Evolutionary conservation across 768 basidiomycete species (phyloP).

Genomic region (Tricholoma flavovirens): DNA sequence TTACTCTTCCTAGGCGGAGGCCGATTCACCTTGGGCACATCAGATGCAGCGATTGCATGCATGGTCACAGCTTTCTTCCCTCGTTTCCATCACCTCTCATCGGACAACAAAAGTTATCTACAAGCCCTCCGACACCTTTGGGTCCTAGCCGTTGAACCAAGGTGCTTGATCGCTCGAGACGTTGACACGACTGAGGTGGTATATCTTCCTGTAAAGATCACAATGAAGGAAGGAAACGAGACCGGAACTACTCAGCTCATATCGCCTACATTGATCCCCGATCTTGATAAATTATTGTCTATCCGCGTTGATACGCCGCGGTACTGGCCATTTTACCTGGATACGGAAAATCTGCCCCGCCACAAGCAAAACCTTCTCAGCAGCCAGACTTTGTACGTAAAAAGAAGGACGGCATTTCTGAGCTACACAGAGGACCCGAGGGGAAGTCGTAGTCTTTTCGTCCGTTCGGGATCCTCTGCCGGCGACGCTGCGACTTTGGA

Average conservation of each 20-base stretch:
- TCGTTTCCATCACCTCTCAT: slow-evolving; percentile 68
- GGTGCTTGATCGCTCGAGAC: slow-evolving; percentile 88
- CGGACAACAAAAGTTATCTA: slow-evolving; percentile 85
- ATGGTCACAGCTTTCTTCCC: slow-evolving; percentile 93
- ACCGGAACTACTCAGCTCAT: slow-evolving; percentile 73
- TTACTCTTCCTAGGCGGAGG: slow-evolving; percentile 92
- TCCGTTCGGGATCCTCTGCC: slow-evolving; percentile 78
- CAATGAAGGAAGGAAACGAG: slow-evolving; percentile 59
- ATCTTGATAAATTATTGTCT: slow-evolving; percentile 73
- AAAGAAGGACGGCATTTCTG: slow-evolving; percentile 86
- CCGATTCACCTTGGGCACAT: slow-evolving; percentile 86
- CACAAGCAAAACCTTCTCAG: slow-evolving; percentile 67
- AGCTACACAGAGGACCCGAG: slow-evolving; percentile 93
- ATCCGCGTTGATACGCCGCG: slow-evolving; percentile 90
- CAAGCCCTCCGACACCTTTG: slow-evolving; percentile 94
- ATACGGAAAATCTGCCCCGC: slow-evolving; percentile 58
- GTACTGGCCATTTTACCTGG: slow-evolving; percentile 91
- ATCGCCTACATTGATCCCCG: slow-evolving; percentile 89
- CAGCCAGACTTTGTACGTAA: slow-evolving; percentile 85
- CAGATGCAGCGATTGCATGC: slow-evolving; percentile 85
- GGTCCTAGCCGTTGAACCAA: slow-evolving; percentile 92
- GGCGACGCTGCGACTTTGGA: slow-evolving; percentile 84
- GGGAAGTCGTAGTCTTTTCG: slow-evolving; percentile 87
- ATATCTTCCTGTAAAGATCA: slow-evolving; percentile 88
- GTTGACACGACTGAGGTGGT: slow-evolving; percentile 89